These are phyloP conservation scores for Talaromyces sp. DNA, from an alignment of 2,329 filamentous ascomycete species.

Conservation along the genomic window DNA sequence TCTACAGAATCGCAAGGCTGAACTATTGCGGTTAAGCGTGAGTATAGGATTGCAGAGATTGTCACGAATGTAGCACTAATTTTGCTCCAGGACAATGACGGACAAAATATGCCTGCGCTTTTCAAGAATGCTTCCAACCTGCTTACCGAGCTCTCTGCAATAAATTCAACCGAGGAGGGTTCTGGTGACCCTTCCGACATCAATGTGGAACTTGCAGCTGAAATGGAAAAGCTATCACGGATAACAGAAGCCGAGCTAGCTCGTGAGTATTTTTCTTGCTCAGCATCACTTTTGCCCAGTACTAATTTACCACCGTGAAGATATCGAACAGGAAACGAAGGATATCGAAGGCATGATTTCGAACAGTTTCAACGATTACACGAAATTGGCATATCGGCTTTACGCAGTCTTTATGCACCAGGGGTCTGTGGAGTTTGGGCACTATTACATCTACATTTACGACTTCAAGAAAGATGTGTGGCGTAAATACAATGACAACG, in stretches of 20 bases:
- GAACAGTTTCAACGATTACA: conserved; percentile 61
- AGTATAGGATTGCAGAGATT: conserved; percentile 11
- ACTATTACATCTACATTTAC: conserved; percentile 96
- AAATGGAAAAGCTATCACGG: conserved; percentile 46
- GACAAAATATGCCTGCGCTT: conserved; percentile 30
- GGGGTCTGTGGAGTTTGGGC: conserved; percentile 65
- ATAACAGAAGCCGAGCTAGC: conserved; percentile 48
- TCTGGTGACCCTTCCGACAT: conserved; percentile 41
- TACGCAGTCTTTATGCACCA: conserved; percentile 93
- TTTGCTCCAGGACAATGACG: conserved; percentile 20
- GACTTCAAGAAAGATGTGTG: conserved; percentile 79
- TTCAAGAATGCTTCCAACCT: conserved; percentile 40
- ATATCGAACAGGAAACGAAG: conserved; percentile 47
- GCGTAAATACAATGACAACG: conserved; percentile 91
- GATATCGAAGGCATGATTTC: conserved; percentile 50
- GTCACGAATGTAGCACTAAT: not conserved
- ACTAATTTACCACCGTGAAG: conserved; percentile 20
- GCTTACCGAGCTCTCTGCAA: conserved; percentile 40
- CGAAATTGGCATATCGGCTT: conserved; percentile 70
- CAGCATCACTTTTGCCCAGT: not conserved
- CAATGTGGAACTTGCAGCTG: conserved; percentile 38
- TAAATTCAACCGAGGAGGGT: conserved; percentile 30
- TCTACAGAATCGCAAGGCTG: conserved; percentile 49
- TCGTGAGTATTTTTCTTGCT: conserved; percentile 27
- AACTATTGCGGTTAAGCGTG: conserved; percentile 41